Conservation (phyloP, 2,329 filamentous ascomycete species). For the Microdochium trichocladiopsis region DNA sequence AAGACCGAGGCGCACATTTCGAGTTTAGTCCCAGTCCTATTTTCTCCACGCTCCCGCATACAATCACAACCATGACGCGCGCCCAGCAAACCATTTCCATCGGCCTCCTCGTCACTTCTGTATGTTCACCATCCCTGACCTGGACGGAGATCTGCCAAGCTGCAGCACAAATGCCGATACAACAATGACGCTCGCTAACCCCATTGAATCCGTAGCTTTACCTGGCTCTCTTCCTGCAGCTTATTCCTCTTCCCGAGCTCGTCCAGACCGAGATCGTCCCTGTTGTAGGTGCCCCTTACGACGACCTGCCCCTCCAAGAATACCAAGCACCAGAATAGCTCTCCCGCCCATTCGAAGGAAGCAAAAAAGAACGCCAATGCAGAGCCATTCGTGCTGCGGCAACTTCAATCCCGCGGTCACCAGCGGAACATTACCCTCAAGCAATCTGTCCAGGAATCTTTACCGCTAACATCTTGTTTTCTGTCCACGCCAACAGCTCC, state of each 20-base stretch:
- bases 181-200: conserved; percentile 9
- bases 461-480: neutral
- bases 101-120: conserved; percentile 79
- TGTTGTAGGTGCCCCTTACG: conserved; percentile 56
- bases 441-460: no score
- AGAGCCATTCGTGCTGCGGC: neutral
- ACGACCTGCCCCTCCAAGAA: neutral
- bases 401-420: neutral
- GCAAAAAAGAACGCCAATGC: neutral
- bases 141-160: neutral
- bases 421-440: no score
- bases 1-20: neutral
- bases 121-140: conserved; percentile 36
- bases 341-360: neutral
- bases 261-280: conserved; percentile 84
- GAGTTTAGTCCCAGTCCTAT: neutral
- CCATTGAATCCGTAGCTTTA: conserved; percentile 61
- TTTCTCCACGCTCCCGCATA: neutral
- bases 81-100: conserved; percentile 89
- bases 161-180: neutral
- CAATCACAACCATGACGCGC: conserved; percentile 72
- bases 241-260: conserved; percentile 71
- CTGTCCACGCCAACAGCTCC: conserved; percentile 53
- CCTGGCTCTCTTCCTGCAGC: conserved; percentile 74
- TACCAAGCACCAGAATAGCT: neutral